Base-by-base conservation (phyloP, 768 basidiomycete species). In the Leccinellum luteum region DNA sequence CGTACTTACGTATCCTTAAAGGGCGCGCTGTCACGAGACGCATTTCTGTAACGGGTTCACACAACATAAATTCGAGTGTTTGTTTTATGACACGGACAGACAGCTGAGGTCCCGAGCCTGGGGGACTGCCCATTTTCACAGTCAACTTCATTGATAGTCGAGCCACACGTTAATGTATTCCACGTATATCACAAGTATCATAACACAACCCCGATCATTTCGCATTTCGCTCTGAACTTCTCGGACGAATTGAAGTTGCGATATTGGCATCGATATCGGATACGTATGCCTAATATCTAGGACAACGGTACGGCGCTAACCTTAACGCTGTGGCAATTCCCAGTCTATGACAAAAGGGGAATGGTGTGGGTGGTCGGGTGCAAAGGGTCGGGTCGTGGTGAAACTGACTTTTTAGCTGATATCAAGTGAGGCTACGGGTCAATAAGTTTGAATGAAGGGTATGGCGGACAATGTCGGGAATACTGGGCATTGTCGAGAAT, bases 11-110 rank as follows among this genome's bases (percentile, higher is more conserved):
- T 71, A 60, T 58, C 19, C 15, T 60, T 49, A 23, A 65, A 86
- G 83, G 74, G 70, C 31, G 81, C 75, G 27, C 67, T 85, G 57
- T 70, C 80, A 56, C 77, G 78, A 64, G 83, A 85, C 23, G 84
- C 84, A 8, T 85, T 82, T 66, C 60, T 84, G 62, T 82, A 72
- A 41, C 65, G 25, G 17, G n/a, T 62, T 69, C 64, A 38, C 59
- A 60, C 59, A 35, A n/a, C n/a, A n/a, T n/a, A n/a, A n/a, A n/a
- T n/a, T 7, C 13, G 3, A 38, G 31, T 45, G 31, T 43, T 30
- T 49, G 27, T 55, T 23, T 8, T 34, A 23, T 60, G n/a, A n/a
- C n/a, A n/a, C n/a, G n/a, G 30, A 14, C 14, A 35, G 49, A 55
- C 21, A 41, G 27, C 13, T 19, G 32, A 48, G 31, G 5, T 23